Base-by-base conservation (phyloP, 331 rosid species). In the Malus hybrid region DNA sequence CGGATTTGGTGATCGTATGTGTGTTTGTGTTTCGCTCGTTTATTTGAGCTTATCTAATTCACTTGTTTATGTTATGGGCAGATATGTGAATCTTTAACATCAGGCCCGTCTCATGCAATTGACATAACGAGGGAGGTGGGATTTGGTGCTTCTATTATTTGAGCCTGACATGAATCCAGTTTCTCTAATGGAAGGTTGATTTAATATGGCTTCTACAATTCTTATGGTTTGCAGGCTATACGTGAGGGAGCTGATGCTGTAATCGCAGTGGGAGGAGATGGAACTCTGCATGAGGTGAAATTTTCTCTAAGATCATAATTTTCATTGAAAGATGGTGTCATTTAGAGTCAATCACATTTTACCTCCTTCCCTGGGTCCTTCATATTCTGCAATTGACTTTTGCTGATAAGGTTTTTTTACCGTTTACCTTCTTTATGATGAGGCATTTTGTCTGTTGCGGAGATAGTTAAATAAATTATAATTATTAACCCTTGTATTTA, bases 201-300 rank as follows among this genome's bases (percentile, higher is more conserved):
- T 74, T 29, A 57, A 30, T 30, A 10, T 53, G 26, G 55, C 62
- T 8, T 44, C 63, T 70, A 55, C 57, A 70, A 66, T 57, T 76
- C 58, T 36, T 13, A 10, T 82, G 66, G 63, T 71, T 7, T 84
- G 69, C 82, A 94, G 99, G 96, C 97, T 74, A 90, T 94, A 71
- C 75, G 87, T 72, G 97, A 94, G 74, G 97, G 99, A 53, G 96
- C 93, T 39, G 91, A 90, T 68, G 92, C 96, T 81, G 96, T 92
- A 60, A 84, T 94, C 68, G 92, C 91, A 30, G 99, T 94, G 75
- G 99, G 99, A 80, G 97, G 97, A 73, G 97, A 92, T 79, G 96
- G 99, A 86, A 94, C 99, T 50, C 90, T 94, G 79, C 99, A 94
- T 74, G 99, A 94, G 99, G 97, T 94, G 82, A 34, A 32, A 73